Evolutionary conservation across 768 basidiomycete genomes (phyloP), one percentile per base, ranked within the genome.

Genomic region (Postia placenta): DNA sequence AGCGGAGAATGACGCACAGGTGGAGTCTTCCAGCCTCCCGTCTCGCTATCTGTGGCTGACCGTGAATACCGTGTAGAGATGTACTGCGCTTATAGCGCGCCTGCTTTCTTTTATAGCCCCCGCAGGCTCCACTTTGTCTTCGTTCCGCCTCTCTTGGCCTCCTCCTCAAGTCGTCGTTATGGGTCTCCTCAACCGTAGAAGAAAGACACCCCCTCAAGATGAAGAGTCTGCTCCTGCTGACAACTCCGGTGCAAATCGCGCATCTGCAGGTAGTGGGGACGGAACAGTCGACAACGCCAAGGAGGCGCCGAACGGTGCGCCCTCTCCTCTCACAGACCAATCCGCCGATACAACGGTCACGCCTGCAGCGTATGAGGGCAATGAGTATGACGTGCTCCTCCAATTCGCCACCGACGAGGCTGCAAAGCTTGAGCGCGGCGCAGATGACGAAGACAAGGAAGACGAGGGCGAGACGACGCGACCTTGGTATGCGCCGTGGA

Each of bases 401-500:
- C 44, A 30, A 5, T 45, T n/a, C n/a, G 27, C 44, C 19, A 33
- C 14, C 28, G 44, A 45, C 28, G 44, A 45, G 19, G 44, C 44
- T 27, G 44, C 44, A 6, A 45, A 45, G 44, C 15, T 45, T 17
- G 28, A 35, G 2, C 44, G n/a, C 27, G 28, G 33, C 9, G 44
- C 20, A 4, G 28, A 33, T 20, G 44, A 33, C 30, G 11, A 33
- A 19, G 44, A 45, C 26, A 19, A 45, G 11, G 44, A 45, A n/a
- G 58, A 53, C 2, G 53, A 55, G 28, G 52, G 45, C 26, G 55
- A 65, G 54, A 57, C 56, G 30, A 56, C 48, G 35, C 60, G 74
- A 15, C 53, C 68, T 1, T 75, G 74, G 74, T 75, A 74, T 53
- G 61, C 65, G 22, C 74, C 74, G 12, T 75, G 74, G 73, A 73